Evolutionary conservation across 352 stramenopile genomes (phyloP).

Genomic region (Globisporangium apiculatum): DNA sequence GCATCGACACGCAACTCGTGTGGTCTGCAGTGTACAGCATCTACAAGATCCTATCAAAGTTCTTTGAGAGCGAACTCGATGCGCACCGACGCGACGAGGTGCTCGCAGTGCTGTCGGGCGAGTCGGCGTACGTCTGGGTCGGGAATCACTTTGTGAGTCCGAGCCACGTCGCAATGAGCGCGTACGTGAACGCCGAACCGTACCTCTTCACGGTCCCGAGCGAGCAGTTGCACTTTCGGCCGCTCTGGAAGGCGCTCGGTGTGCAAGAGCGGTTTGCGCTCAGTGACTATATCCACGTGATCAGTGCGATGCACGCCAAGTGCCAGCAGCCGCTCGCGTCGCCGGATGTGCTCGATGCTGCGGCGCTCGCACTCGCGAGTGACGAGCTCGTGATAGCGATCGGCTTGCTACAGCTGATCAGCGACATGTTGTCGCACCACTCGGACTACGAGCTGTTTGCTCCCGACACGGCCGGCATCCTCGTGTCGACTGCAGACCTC

Average conservation of each 20-base stretch:
- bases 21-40: constrained; percentile 55
- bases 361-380: constrained; percentile 18
- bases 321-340: constrained; percentile 11
- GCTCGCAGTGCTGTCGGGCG: constrained; percentile 26
- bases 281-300: constrained; percentile 49
- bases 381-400: constrained; percentile 50
- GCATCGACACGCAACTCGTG: constrained; percentile 27
- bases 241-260: constrained; percentile 52
- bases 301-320: constrained; percentile 47
- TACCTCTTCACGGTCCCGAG: constrained; percentile 57
- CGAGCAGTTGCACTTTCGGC: constrained; percentile 57
- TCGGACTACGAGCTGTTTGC: constrained; percentile 50
- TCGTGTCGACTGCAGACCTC: constrained; percentile 36
- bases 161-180: constrained; percentile 41
- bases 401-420: constrained; percentile 60
- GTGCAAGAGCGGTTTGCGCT: constrained; percentile 52
- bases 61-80: constrained; percentile 41
- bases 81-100: constrained; percentile 17
- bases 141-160: constrained; percentile 44
- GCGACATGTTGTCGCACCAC: constrained; percentile 46
- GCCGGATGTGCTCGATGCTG: constrained; percentile 6
- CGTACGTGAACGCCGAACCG: constrained; percentile 48
- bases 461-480: constrained; percentile 33
- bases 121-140: constrained; percentile 56
- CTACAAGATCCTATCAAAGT: constrained; percentile 44